Base-by-base conservation (phyloP, 192 early-diverging fungal species). In the Backusella circina region DNA sequence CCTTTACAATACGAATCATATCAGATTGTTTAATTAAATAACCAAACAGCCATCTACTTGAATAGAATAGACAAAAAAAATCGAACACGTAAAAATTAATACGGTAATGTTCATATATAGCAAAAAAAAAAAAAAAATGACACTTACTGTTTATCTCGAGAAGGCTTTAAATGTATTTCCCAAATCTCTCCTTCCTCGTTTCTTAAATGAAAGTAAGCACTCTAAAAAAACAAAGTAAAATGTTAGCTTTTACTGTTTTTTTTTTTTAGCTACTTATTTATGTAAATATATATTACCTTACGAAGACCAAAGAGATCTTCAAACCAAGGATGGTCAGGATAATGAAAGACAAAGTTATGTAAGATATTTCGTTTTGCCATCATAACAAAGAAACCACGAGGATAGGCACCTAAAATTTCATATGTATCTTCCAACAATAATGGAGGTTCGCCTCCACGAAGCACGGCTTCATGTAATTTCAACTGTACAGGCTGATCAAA, bases 121-220 rank as follows among this genome's bases (percentile, higher is more conserved):
- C 28, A 41, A n/a, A 7, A 77, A 23, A 38, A 15, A 69, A 23
- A 31, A 31, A 31, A 28, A n/a, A 30, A 32, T 9, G 16, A 0
- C 33, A 82, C 86, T 71, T 83, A 90, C 89, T 83, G 80, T 75
- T 84, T 75, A 72, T 91, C 90, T 21, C 85, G 71, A 23, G 87
- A 82, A 15, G 87, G 88, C 50, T 93, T 93, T n/a, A 93, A 70
- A 78, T 93, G 92, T 31, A 93, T 71, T 67, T 93, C 90, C 89
- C 89, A 93, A 9, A 77, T 50, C 12, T 86, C 85, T 0, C 77
- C 76, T 16, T 83, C 75, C 32, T 89, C 85, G 15, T 81, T 84
- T 35, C 80, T 71, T 26, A 91, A 74, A 18, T 73, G 81, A 61
- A 88, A 79, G 54, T 88, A 90, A 2, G 85, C 77, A 69, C 84